These are phyloP conservation scores for Suhomyces coccinellae DNA, from an alignment of 1,139 yeast species.

Conservation along the genomic window DNA sequence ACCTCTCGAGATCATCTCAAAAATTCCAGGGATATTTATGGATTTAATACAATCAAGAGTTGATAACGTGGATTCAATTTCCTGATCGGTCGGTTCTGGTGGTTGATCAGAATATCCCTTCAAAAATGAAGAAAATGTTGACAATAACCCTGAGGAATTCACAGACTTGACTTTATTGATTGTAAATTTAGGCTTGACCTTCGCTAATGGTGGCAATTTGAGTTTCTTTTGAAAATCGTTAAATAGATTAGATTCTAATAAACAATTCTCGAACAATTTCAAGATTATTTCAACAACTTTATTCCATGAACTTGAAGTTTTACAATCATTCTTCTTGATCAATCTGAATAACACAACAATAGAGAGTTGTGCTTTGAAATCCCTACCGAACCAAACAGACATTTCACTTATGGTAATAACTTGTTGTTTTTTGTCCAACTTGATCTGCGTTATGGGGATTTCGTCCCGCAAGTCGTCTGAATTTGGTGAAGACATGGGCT, in stretches of 20 bases:
- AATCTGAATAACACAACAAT: constrained; percentile 82
- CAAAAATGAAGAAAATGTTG: constrained; percentile 88
- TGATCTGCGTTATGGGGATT: constrained; percentile 49
- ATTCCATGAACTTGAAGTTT: constrained; percentile 57
- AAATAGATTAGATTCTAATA: constrained; percentile 68
- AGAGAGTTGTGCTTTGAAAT: constrained; percentile 89
- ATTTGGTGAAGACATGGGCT: not conserved
- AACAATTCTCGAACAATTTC: constrained; percentile 69
- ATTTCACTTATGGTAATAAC: constrained; percentile 75
- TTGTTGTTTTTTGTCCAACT: constrained; percentile 50
- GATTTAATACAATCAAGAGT: constrained; percentile 80
- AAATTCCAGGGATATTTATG: constrained; percentile 55
- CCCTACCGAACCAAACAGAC: constrained; percentile 83
- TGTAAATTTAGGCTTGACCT: constrained; percentile 64
- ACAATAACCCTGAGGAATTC: constrained; percentile 74
- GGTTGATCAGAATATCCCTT: constrained; percentile 85
- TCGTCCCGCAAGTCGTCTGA: constrained; percentile 46
- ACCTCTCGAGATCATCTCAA: constrained; percentile 44
- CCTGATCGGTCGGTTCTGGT: constrained; percentile 90
- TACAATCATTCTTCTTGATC: constrained; percentile 57
- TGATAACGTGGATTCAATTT: constrained; percentile 79
- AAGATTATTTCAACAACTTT: constrained; percentile 60
- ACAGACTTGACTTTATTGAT: constrained; percentile 61
- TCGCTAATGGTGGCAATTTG: constrained; percentile 53
- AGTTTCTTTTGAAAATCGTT: constrained; percentile 60